These are phyloP conservation scores for Aspergillus piperis DNA, from an alignment of 2,329 filamentous ascomycete species.

Conservation along the genomic window DNA sequence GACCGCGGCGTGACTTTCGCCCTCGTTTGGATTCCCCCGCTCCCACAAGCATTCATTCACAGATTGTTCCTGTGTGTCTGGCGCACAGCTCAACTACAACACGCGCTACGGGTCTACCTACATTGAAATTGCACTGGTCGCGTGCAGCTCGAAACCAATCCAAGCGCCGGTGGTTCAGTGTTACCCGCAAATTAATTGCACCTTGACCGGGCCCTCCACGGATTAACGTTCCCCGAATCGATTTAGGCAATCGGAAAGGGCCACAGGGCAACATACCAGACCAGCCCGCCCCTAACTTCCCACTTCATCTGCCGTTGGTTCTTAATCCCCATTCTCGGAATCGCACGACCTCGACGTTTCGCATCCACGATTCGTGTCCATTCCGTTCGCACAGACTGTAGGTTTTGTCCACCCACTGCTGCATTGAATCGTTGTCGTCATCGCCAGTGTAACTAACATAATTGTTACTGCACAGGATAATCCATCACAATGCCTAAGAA, in stretches of 20 bases:
- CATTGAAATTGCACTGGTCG: neutral
- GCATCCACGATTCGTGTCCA: constrained; percentile 1
- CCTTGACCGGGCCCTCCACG: constrained; percentile 11
- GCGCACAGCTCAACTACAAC: neutral
- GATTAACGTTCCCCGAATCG: constrained; percentile 28
- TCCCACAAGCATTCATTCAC: neutral
- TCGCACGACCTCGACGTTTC: constrained; percentile 3
- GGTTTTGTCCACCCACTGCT: constrained; percentile 12
- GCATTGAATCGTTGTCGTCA: constrained; percentile 13
- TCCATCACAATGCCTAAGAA: constrained; percentile 36
- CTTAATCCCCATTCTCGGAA: constrained; percentile 5
- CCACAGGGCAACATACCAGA: constrained; percentile 17
- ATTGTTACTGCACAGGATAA: constrained; percentile 5
- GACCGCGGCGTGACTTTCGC: neutral
- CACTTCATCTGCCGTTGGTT: constrained; percentile 5
- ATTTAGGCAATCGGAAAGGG: constrained; percentile 26
- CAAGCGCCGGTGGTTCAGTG: neutral
- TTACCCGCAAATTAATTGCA: constrained; percentile 4
- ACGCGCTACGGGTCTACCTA: neutral
- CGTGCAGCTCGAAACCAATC: neutral
- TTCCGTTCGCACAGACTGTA: constrained; percentile 12
- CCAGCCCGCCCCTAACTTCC: constrained; percentile 21
- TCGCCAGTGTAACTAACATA: constrained; percentile 11
- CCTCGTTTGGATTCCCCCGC: neutral
- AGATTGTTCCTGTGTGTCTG: neutral